Conservation (phyloP, 768 basidiomycete species). For the Gymnopilus dilepis region DNA sequence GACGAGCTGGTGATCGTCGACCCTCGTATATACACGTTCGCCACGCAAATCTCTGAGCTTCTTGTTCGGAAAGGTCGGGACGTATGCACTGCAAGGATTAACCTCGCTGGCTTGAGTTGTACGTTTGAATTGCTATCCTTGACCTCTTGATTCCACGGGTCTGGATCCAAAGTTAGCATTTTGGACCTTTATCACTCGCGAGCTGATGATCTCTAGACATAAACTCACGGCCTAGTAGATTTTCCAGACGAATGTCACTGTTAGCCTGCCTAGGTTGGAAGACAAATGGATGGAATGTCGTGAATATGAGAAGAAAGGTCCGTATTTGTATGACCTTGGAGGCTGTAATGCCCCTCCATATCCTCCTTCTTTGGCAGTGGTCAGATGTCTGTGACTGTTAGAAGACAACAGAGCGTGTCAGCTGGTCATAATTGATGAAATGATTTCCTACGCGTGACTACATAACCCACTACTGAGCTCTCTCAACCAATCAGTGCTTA, state of each 20-base stretch:
- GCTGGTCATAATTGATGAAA: neutral
- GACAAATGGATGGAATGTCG: neutral
- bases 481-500: too few species aligned
- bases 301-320: neutral
- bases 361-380: neutral
- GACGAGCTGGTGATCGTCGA: neutral
- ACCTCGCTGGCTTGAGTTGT: constrained; percentile 6
- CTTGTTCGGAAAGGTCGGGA: neutral
- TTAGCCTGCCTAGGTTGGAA: neutral
- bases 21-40: neutral
- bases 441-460: neutral
- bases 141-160: neutral
- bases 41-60: neutral
- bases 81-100: neutral
- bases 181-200: neutral
- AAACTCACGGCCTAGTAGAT: neutral
- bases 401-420: neutral
- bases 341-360: neutral
- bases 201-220: neutral
- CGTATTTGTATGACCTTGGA: neutral
- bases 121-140: neutral
- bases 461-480: too few species aligned
- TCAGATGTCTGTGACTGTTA: neutral
- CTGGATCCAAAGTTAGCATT: neutral
- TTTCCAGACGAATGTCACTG: too few species aligned